Base-by-base conservation (phyloP, 2,329 filamentous ascomycete species). In the Aspergillus piperis region DNA sequence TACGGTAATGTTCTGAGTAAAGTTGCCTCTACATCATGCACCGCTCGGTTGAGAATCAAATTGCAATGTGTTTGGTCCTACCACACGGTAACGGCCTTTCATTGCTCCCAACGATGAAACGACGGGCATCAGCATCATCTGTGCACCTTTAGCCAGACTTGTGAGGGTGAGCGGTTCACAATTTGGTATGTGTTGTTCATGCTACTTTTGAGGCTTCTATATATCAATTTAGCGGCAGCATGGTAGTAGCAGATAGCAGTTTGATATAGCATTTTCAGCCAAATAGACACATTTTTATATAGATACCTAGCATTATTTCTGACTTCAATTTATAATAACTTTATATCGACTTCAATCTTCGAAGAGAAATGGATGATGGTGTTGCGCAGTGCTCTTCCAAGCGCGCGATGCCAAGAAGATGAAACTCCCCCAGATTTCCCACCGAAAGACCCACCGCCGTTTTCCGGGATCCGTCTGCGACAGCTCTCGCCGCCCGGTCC, bases 391-490 rank as follows among this genome's bases (percentile, higher is more conserved):
- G 0, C 41, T 36, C 19, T 44, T 23, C 41, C 5, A 15, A 44
- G 41, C 41, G 41, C 41, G 17, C 19, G 41, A 27, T 21, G 52
- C 52, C 52, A 54, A 54, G 51, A 54, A 39, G 36, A 38, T 13
- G 36, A 25, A 17, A 36, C 39, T 42, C 52, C 52, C 52, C 52
- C 52, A 54, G 52, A 54, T 54, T 54, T 30, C 52, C 21, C 47
- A 50, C 47, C 41, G 47, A 27, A n/a, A 30, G 47, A 50, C 47
- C 47, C 47, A 50, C 47, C 47, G 47, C 47, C 47, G 47, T 27
- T 30, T 50, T 27, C 44, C 47, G 47, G 13, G 47, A 50, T 39
- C 52, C 11, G 36, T 41, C 52, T 25, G 30, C 36, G 25, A 39
- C 36, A 54, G 47, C 36, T 23, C 25, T 51, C 38, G 17, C 54